phyloP scores from a whole-genome alignment of 805 yeast species.

The Yamadazyma olivae region DNA sequence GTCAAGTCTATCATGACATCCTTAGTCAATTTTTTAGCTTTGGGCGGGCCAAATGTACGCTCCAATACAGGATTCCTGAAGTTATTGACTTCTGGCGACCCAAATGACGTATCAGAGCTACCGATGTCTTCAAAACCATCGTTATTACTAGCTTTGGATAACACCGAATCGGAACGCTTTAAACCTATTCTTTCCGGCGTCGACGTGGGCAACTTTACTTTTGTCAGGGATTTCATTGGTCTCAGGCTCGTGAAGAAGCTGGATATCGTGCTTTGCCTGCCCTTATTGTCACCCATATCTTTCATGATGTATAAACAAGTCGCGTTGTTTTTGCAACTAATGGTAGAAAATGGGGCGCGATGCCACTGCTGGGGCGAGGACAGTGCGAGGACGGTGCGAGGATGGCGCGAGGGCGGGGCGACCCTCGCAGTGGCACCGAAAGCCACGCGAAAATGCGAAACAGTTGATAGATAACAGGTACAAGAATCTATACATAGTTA shows the following conservation, averaged over 20 bases:
- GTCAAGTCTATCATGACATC: constrained; percentile 5
- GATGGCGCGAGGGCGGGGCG: too few relatives aligned
- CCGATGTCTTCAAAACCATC: constrained; percentile 28
- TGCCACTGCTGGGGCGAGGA: too few relatives aligned
- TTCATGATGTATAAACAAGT: too few relatives aligned
- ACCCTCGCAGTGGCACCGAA: too few relatives aligned
- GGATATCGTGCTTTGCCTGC: constrained; percentile 24
- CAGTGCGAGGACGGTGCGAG: too few relatives aligned
- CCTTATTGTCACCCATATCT: constrained; percentile 3
- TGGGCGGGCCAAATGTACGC: not conserved
- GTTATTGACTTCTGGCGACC: constrained; percentile 35
- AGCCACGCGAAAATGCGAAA: too few relatives aligned
- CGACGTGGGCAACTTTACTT: not conserved
- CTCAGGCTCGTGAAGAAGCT: constrained; percentile 21
- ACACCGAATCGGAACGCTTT: constrained; percentile 19
- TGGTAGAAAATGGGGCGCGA: too few relatives aligned
- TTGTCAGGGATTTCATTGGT: not conserved
- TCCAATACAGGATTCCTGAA: constrained; percentile 30
- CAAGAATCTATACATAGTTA: too few relatives aligned
- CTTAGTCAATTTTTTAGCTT: not conserved
- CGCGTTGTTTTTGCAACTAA: not conserved
- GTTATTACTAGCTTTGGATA: constrained; percentile 15
- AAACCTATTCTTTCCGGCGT: constrained; percentile 11
- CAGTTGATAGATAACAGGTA: too few relatives aligned
- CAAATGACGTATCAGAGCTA: constrained; percentile 34